phyloP scores from a whole-genome alignment of 73 alveolate genomes.

The Paramecium sonneborni region DNA sequence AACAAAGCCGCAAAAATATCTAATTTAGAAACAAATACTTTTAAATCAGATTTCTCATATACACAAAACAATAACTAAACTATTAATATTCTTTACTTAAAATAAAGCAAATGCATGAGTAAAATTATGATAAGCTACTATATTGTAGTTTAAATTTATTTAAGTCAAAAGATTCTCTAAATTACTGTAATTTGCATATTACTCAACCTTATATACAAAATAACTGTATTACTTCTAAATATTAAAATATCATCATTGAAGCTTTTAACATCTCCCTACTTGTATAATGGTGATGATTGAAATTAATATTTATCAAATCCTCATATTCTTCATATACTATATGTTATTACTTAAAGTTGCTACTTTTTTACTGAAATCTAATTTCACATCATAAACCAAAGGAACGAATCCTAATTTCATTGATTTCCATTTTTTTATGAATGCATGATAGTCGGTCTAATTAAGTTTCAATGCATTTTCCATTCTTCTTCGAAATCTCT shows the following conservation, averaged over 20 bases:
- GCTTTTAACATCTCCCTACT: neutral
- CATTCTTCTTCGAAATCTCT: neutral
- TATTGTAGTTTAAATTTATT: neutral
- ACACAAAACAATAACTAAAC: neutral
- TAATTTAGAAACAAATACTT: neutral
- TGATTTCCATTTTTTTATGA: neutral
- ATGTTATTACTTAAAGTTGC: neutral
- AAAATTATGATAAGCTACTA: slow-evolving; percentile 60
- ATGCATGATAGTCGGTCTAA: neutral
- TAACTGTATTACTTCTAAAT: neutral
- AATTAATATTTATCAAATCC: neutral
- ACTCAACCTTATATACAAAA: neutral
- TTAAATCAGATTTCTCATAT: slow-evolving; percentile 40
- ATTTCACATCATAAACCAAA: neutral
- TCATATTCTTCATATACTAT: neutral
- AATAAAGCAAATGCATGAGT: slow-evolving; percentile 64
- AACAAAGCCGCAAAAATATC: slow-evolving; percentile 51
- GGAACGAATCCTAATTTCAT: neutral
- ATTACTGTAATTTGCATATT: neutral
- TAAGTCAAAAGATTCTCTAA: neutral
- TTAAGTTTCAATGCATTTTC: neutral
- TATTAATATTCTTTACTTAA: neutral
- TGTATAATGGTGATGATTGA: neutral
- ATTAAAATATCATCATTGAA: neutral
- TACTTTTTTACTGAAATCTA: neutral